Conservation (phyloP, 257 asterid species). For the Buddleja alternifolia region DNA sequence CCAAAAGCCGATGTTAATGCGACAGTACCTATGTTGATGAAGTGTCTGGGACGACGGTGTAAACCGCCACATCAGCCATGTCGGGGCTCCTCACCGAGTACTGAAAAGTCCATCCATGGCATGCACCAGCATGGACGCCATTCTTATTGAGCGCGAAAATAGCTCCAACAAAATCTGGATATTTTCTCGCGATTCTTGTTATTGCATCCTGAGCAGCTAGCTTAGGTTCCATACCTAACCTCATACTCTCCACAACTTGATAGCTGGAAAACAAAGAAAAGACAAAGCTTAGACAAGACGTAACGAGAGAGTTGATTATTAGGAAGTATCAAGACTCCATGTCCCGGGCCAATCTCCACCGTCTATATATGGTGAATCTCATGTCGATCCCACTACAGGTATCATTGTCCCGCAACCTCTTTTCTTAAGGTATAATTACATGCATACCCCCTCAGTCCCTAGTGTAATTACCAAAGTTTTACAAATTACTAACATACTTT, state of each 20-base stretch:
- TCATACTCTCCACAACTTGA: constrained; percentile 97
- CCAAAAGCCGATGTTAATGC: no score
- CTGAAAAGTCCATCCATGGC: constrained; percentile 97
- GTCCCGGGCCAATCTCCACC: no score
- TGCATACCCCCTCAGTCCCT: no score
- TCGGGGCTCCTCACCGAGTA: constrained; percentile 75
- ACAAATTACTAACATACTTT: no score
- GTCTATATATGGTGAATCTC: no score
- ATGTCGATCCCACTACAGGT: no score
- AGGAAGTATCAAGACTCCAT: no score
- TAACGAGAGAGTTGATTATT: no score
- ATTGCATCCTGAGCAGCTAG: constrained; percentile 86
- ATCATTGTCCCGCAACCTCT: no score
- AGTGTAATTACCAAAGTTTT: no score
- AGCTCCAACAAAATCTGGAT: constrained; percentile 83
- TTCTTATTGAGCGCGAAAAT: constrained; percentile 69
- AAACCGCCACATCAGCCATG: constrained; percentile 69
- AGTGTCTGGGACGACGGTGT: constrained; percentile 52
- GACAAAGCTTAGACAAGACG: not conserved
- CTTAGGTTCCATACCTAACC: constrained; percentile 94
- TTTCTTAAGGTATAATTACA: no score
- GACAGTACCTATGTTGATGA: not conserved
- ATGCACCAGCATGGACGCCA: constrained; percentile 89
- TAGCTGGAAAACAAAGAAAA: constrained; percentile 52
- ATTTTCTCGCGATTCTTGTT: constrained; percentile 72